Evolutionary conservation across 1,139 yeast species (phyloP), one percentile per base, ranked within the genome.

Genomic region (Zhuliangozyma parablackwelliae): DNA sequence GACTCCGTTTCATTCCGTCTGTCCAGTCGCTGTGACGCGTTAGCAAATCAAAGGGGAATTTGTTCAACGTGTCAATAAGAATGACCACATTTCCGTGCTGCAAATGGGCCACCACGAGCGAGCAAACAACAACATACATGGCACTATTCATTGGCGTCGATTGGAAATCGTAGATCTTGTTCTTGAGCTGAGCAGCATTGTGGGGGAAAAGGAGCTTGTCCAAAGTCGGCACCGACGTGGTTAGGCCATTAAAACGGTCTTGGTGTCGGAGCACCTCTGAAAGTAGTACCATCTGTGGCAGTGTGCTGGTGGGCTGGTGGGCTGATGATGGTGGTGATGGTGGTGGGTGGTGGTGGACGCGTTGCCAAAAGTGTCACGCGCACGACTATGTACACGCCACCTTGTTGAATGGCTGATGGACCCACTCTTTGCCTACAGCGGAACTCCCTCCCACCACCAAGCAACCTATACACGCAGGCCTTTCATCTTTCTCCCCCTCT

Each of bases 81-180:
- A 65, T 47, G 13, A 63, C 65, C 7, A 33, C 37, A 30, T 43
- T 40, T 25, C 41, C 36, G 23, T 41, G 34, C 5, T 34, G 21
- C 30, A 69, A 49, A 42, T 69, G 72, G 10, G 63, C 56, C 5
- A 50, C 46, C 4, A 69, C 48, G 9, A 65, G 37, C 6, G 56
- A 48, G 6, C 51, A 45, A 8, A 56, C 39, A 20, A 65, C 48
- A 6, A 51, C 44, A 35, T 54, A 48, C 40, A 54, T 45, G 1
- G 58, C 61, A 12, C 44, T 39, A 41, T 59, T 54, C 8, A 59
- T 57, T 0, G 75, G 72, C 5, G 65, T 60, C 2, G 65, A 46
- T 48, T 69, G 74, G 38, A 69, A 51, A 43, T 69, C 74, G 42
- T 57, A 59, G 6, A 68, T 52, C 26, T 60, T 57, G 27, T 44